Evolutionary conservation across 352 stramenopile genomes (phyloP), one percentile per base, ranked within the genome.

Genomic region (Pythium dissimile): DNA sequence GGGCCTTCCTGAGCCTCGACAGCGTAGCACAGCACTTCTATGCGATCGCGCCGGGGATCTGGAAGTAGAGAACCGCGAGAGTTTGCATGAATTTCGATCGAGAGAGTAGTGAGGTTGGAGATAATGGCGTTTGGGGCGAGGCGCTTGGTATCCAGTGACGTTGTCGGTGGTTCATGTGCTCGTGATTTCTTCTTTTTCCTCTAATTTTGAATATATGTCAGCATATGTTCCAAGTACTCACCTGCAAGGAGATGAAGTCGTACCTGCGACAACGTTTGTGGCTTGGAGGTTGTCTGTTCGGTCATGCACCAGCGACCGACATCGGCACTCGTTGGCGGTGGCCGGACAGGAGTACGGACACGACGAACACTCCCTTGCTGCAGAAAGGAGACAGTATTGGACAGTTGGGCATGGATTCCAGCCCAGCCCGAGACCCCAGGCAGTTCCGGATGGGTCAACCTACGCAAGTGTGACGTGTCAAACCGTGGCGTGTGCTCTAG

Each of bases 91-190:
- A 93, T 55, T 51, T 96, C 87, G 24, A 96, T 56, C 8, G 84
- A 92, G 18, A 96, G 42, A 23, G 90, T 64, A 2, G 86, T 95
- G 12, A 96, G 48, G 58, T 92, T 94, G 4, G 81, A 88, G 21
- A 73, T 63, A 16, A 71, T 66, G 0, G 69, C 54, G 21, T 56
- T 66, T 1, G 68, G 67, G 1, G 43, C 23, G 13, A 64, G 41
- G 24, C 54, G 46, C 35, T 49, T 59, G 7, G 35, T 34, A 20
- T 66, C 56, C 1, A 66, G 45, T 15, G 62, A 70, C 1, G 62
- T 62, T 18, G 62, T 70, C 8, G 62, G 28, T 6, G 46, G 53
- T 34, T 55, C 42, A 5, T 18, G 20, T 0, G 35, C 26, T 6
- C 61, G 51, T 11, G 26, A 27, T 15, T 28, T 16, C 18, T 60